These are phyloP conservation scores for Rhipidocladum racemiflorum DNA, from an alignment of 176 grass and related monocot species.

Conservation along the genomic window DNA sequence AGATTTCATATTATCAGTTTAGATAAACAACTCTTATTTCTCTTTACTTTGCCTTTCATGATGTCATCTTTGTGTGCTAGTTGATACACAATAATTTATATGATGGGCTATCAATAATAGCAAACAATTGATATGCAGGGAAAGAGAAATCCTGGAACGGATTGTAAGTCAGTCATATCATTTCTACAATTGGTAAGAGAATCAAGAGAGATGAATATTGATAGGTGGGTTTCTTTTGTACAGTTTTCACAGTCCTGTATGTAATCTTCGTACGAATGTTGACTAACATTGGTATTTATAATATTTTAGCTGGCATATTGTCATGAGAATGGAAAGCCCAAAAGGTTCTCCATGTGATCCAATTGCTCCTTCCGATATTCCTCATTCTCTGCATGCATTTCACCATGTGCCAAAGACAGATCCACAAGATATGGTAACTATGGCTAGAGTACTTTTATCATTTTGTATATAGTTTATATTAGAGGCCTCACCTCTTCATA, in stretches of 20 bases:
- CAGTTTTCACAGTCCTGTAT: background rate
- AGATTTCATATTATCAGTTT: slow-evolving; percentile 14
- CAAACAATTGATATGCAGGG: slow-evolving; percentile 57
- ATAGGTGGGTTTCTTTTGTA: slow-evolving; percentile 60
- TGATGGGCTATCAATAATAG: background rate
- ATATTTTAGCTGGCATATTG: slow-evolving; percentile 83
- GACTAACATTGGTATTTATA: slow-evolving; percentile 22
- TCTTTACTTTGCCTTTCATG: background rate
- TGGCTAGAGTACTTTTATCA: background rate
- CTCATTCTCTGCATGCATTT: slow-evolving; percentile 74
- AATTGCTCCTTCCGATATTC: slow-evolving; percentile 68
- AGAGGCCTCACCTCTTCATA: background rate
- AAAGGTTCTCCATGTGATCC: slow-evolving; percentile 60
- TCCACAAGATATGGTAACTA: slow-evolving; percentile 61
- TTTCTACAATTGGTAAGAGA: slow-evolving; percentile 72
- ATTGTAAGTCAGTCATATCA: slow-evolving; percentile 58
- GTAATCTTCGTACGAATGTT: slow-evolving; percentile 21
- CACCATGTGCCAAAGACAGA: slow-evolving; percentile 55
- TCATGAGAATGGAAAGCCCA: slow-evolving; percentile 77
- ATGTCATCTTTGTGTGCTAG: slow-evolving; percentile 3
- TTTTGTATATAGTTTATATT: background rate
- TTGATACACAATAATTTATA: background rate
- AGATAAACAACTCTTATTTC: slow-evolving; percentile 1
- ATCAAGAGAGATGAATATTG: slow-evolving; percentile 82
- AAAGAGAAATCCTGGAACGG: slow-evolving; percentile 86